Evolutionary conservation across 2,329 filamentous ascomycete species (phyloP).

Genomic region (Penicillium sp.): DNA sequence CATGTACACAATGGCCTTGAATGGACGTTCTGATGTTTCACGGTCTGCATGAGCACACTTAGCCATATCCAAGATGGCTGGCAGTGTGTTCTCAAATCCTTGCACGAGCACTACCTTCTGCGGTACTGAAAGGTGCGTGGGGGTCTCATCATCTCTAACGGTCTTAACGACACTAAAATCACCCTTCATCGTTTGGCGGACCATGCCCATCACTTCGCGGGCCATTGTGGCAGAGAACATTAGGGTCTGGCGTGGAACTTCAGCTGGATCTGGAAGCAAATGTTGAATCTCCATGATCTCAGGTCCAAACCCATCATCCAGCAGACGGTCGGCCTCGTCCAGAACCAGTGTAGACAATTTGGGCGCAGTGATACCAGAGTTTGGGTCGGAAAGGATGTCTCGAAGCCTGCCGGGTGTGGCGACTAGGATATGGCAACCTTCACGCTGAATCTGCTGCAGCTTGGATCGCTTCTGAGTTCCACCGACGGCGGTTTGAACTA

Average conservation of each 20-base stretch:
- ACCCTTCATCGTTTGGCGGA: slow-evolving; percentile 76
- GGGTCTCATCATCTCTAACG: slow-evolving; percentile 78
- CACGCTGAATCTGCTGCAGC: slow-evolving; percentile 67
- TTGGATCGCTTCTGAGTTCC: slow-evolving; percentile 78
- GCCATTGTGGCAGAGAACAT: slow-evolving; percentile 96
- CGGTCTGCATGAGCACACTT: slow-evolving; percentile 61
- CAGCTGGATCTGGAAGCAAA: slow-evolving; percentile 64
- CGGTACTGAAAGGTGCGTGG: slow-evolving; percentile 83
- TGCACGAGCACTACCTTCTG: slow-evolving; percentile 73
- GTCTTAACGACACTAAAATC: slow-evolving; percentile 90
- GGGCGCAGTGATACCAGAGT: slow-evolving; percentile 67
- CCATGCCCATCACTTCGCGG: slow-evolving; percentile 77
- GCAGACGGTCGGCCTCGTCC: slow-evolving; percentile 70
- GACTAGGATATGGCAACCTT: slow-evolving; percentile 88
- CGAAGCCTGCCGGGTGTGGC: slow-evolving; percentile 87
- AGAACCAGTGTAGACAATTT: slow-evolving; percentile 64
- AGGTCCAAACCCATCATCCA: slow-evolving; percentile 70
- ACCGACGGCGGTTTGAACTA: slow-evolving; percentile 82
- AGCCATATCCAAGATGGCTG: slow-evolving; percentile 77
- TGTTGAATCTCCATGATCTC: slow-evolving; percentile 67
- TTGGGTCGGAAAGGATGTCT: slow-evolving; percentile 74
- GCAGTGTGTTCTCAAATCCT: slow-evolving; percentile 76
- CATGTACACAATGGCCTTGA: slow-evolving; percentile 97
- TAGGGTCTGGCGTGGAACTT: slow-evolving; percentile 81
- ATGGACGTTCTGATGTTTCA: slow-evolving; percentile 58